These are phyloP conservation scores for Schizophyllum commune DNA, from an alignment of 1,284 basidiomycete species.

Conservation along the genomic window DNA sequence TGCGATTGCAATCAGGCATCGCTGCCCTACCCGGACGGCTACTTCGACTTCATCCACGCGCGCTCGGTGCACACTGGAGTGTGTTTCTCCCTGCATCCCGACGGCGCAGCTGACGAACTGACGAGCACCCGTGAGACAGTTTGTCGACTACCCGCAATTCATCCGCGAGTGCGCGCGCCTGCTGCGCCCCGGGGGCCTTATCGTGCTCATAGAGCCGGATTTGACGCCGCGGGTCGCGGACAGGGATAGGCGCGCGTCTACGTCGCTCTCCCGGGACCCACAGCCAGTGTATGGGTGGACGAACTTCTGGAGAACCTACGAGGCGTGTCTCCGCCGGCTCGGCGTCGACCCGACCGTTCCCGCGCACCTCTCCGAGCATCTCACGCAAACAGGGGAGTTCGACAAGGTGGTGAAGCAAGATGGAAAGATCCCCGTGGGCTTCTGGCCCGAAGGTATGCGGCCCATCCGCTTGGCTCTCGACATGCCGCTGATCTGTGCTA, in stretches of 20 bases:
- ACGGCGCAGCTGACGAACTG: neutral
- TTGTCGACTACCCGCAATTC: slow-evolving; percentile 51
- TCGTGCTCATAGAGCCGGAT: slow-evolving; percentile 56
- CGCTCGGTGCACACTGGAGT: slow-evolving; percentile 59
- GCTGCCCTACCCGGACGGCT: slow-evolving; percentile 51
- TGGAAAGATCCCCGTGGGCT: slow-evolving; percentile 50
- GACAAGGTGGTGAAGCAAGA: slow-evolving; percentile 42
- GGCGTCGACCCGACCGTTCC: slow-evolving; percentile 53
- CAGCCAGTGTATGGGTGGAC: slow-evolving; percentile 39
- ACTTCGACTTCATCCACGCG: slow-evolving; percentile 62
- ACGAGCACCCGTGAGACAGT: slow-evolving; percentile 26
- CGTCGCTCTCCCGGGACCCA: slow-evolving; percentile 5
- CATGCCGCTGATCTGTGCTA: slow-evolving; percentile 21
- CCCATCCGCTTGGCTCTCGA: slow-evolving; percentile 5
- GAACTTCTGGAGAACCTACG: slow-evolving; percentile 51
- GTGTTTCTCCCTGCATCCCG: slow-evolving; percentile 16
- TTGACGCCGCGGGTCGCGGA: slow-evolving; percentile 36
- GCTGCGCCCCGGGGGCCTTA: slow-evolving; percentile 61
- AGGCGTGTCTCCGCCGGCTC: slow-evolving; percentile 40
- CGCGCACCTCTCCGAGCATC: slow-evolving; percentile 36
- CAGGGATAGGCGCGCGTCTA: slow-evolving; percentile 28
- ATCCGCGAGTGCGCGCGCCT: slow-evolving; percentile 53
- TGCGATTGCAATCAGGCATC: slow-evolving; percentile 52
- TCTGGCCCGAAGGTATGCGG: slow-evolving; percentile 45
- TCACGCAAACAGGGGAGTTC: slow-evolving; percentile 37